phyloP scores from a whole-genome alignment of 2,329 filamentous ascomycete genomes.

The Ceratocystis ficicola region DNA sequence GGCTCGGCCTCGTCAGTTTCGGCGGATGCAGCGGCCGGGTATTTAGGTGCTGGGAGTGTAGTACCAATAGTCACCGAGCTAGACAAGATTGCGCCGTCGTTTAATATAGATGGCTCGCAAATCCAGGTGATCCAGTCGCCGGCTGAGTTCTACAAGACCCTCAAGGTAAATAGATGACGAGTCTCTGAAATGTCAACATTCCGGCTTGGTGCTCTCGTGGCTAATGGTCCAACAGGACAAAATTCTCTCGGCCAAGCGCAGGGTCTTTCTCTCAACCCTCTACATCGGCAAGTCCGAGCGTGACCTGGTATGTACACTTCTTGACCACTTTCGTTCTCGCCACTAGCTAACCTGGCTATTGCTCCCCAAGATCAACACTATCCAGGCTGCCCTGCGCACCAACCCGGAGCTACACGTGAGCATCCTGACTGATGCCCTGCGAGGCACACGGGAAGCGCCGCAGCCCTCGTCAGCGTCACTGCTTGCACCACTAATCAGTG shows the following conservation, averaged over 20 bases:
- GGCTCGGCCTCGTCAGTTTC: background rate
- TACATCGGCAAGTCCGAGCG: slow-evolving; percentile 91
- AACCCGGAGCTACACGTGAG: slow-evolving; percentile 72
- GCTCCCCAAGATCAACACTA: slow-evolving; percentile 50
- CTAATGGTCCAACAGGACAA: slow-evolving; percentile 44
- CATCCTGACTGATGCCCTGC: slow-evolving; percentile 79
- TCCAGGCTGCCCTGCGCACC: slow-evolving; percentile 59
- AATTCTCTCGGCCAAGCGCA: slow-evolving; percentile 63
- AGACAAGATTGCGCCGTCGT: slow-evolving; percentile 80
- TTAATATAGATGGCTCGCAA: slow-evolving; percentile 69
- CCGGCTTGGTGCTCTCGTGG: background rate
- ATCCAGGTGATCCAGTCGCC: slow-evolving; percentile 71
- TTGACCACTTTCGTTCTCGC: slow-evolving; percentile 21
- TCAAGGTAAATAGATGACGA: slow-evolving; percentile 55
- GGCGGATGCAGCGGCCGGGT: slow-evolving; percentile 25
- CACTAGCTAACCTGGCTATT: background rate
- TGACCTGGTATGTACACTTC: slow-evolving; percentile 50
- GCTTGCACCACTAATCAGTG: slow-evolving; percentile 65
- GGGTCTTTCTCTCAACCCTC: slow-evolving; percentile 87
- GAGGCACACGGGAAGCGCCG: slow-evolving; percentile 83
- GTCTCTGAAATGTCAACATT: background rate
- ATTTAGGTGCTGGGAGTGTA: slow-evolving; percentile 29
- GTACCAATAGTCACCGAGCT: slow-evolving; percentile 56
- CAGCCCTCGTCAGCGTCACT: slow-evolving; percentile 78
- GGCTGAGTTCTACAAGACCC: slow-evolving; percentile 75